Conservation (phyloP, 2,329 filamentous ascomycete genomes). For the Pyrenophora tritici-repentis region DNA sequence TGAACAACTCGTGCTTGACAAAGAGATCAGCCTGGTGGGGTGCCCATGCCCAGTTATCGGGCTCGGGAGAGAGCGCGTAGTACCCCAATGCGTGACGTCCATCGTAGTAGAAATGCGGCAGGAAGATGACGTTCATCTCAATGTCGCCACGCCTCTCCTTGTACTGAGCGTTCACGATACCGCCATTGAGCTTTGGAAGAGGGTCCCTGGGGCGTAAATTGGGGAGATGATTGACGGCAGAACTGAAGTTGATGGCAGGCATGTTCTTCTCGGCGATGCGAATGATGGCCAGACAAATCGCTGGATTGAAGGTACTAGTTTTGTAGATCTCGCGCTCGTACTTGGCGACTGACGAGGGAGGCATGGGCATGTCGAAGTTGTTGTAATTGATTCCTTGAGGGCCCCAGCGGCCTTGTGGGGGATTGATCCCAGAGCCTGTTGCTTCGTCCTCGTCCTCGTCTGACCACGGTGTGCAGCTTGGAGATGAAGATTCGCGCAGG, state of each 20-base stretch:
- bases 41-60: too few relatives aligned
- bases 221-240: constrained; percentile 24
- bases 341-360: not conserved
- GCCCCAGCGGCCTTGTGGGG: too few relatives aligned
- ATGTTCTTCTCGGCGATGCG: constrained; percentile 28
- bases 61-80: not conserved
- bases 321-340: constrained; percentile 22
- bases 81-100: constrained; percentile 20
- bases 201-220: constrained; percentile 15
- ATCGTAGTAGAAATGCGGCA: constrained; percentile 25
- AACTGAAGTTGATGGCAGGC: constrained; percentile 22
- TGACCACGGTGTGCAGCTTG: not conserved
- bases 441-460: not conserved
- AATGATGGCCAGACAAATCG: constrained; percentile 27
- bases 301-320: constrained; percentile 19
- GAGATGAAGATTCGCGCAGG: not conserved
- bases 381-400: not conserved
- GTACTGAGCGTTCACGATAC: constrained; percentile 4
- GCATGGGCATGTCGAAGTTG: constrained; percentile 3
- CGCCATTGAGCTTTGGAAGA: constrained; percentile 4
- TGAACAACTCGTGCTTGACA: constrained; percentile 8
- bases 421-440: not conserved
- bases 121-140: constrained; percentile 12
- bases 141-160: not conserved
- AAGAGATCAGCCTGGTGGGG: not conserved